Percentiles rank a stretch among this genome's conserved stretches.
phyloP scores from a whole-genome alignment of 768 basidiomycete genomes.

The Cystobasidiopsis lactophilus region DNA sequence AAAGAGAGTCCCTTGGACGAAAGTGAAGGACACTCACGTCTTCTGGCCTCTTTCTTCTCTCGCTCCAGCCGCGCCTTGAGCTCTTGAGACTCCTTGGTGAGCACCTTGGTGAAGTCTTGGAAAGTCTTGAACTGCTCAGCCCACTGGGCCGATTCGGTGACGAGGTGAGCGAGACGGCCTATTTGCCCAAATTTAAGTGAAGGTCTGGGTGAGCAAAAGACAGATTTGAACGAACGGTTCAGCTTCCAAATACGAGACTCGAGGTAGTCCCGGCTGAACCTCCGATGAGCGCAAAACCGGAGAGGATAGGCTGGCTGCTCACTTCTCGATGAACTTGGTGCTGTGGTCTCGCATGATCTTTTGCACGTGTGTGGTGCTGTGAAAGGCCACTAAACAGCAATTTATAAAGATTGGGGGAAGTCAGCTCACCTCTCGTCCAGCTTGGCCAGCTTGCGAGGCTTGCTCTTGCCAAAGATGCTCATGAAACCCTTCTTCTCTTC shows the following conservation, averaged over 20 bases:
- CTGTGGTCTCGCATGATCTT: constrained; percentile 34
- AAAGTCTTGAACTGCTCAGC: constrained; percentile 2
- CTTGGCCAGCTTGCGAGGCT: not conserved
- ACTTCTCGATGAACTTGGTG: constrained; percentile 80
- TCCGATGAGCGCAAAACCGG: too few species aligned
- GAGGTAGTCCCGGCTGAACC: constrained; percentile 44
- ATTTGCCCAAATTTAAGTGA: not conserved
- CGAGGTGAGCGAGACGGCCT: not conserved
- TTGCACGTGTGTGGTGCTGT: constrained; percentile 7
- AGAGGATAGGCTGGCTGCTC: too few species aligned
- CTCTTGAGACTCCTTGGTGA: not conserved
- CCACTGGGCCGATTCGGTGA: constrained; percentile 4
- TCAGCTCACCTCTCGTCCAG: not conserved
- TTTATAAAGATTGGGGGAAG: constrained; percentile 4
- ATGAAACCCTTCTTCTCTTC: not conserved
- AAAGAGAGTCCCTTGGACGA: too few species aligned
- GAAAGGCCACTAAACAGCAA: not conserved
- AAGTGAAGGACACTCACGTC: not conserved
- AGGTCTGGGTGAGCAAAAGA: not conserved
- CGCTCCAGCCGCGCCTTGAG: constrained; percentile 3
- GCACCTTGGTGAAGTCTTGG: constrained; percentile 6
- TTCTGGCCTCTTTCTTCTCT: not conserved
- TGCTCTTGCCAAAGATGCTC: constrained; percentile 1
- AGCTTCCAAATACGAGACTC: constrained; percentile 1
- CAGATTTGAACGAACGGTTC: constrained; percentile 2